Conservation (phyloP, 1,284 basidiomycete species). For the Boletus coffeatus region DNA sequence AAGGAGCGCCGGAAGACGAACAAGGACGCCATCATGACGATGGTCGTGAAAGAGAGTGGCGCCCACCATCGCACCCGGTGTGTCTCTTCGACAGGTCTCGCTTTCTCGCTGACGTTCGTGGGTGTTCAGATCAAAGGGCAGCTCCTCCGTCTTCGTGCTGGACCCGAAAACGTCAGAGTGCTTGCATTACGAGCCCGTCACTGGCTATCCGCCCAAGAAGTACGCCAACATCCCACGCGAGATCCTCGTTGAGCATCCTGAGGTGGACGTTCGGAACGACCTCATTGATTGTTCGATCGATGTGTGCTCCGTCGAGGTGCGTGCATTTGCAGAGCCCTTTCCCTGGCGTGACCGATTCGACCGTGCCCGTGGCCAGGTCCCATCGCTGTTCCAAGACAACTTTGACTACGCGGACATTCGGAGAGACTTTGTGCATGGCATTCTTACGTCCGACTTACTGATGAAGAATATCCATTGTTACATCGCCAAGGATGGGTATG, state of each 20-base stretch:
- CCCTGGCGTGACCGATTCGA: background rate
- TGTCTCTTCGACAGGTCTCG: constrained; percentile 20
- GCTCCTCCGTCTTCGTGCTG: constrained; percentile 69
- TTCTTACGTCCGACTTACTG: constrained; percentile 91
- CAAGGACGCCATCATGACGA: constrained; percentile 95
- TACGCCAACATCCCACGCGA: constrained; percentile 63
- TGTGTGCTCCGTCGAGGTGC: constrained; percentile 86
- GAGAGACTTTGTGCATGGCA: constrained; percentile 93
- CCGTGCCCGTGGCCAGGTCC: constrained; percentile 53
- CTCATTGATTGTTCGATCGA: constrained; percentile 88
- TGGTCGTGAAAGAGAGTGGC: constrained; percentile 82
- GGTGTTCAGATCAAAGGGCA: constrained; percentile 52
- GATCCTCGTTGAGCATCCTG: constrained; percentile 59
- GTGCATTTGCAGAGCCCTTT: constrained; percentile 4
- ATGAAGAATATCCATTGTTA: constrained; percentile 95
- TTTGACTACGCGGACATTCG: constrained; percentile 96
- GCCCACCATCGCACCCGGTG: constrained; percentile 68
- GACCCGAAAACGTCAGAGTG: constrained; percentile 74
- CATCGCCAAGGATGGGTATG: constrained; percentile 80
- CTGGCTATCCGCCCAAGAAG: constrained; percentile 57
- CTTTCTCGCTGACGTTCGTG: constrained; percentile 7
- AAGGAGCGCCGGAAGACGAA: constrained; percentile 83
- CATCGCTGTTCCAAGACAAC: constrained; percentile 97
- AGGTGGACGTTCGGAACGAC: constrained; percentile 82
- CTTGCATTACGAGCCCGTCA: constrained; percentile 71